Evolutionary conservation across 257 asterid genomes (phyloP), one percentile per base, ranked within the genome.

Genomic region (Plantago major): DNA sequence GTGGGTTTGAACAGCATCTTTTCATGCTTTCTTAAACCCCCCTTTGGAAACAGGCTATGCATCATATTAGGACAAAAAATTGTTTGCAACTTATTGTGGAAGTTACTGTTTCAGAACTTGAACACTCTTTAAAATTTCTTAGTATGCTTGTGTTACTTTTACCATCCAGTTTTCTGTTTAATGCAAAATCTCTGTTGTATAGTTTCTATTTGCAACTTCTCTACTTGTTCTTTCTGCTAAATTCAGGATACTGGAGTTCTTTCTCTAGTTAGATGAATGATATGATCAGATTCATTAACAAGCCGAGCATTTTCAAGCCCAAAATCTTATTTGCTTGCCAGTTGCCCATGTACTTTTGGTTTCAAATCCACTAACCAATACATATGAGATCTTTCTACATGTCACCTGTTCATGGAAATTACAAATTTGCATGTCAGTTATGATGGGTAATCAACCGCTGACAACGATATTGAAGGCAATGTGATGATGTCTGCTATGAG

Each of bases 131-230:
- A 11, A n/a, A n/a, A n/a, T n/a, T 30, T 37, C 28, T 4, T 37
- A 33, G 11, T 33, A 28, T 55, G 46, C 46, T 55, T 22, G 13
- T 37, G 46, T 7, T 55, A n/a, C n/a, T 55, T 55, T 10, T 8
- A 8, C 45, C 45, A 9, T 15, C n/a, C 11, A 55, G 33, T 13
- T 55, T 55, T 66, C 49, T 45, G 48, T 48, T 66, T 11, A 47
- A 55, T n/a, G 46, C 62, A 56, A 59, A 59, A 30, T 44, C 38
- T 46, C 17, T 56, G 48, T 19, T 55, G 22, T 37, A 2, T 37
- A 28, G 42, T 19, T 63, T 63, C 46, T 51, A 9, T 19, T 26
- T 47, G 18, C 8, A 14, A 47, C 53, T 47, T 47, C 53, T 30
- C 37, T 30, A 30, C 37, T 30, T 30, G 5, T 5, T 5, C 5